A percentile compares a stretch with the other conserved stretches of the same genome.
These are phyloP conservation scores for Nicotiana attenuata DNA, from an alignment of 257 asterid genomes.

Conservation along the genomic window DNA sequence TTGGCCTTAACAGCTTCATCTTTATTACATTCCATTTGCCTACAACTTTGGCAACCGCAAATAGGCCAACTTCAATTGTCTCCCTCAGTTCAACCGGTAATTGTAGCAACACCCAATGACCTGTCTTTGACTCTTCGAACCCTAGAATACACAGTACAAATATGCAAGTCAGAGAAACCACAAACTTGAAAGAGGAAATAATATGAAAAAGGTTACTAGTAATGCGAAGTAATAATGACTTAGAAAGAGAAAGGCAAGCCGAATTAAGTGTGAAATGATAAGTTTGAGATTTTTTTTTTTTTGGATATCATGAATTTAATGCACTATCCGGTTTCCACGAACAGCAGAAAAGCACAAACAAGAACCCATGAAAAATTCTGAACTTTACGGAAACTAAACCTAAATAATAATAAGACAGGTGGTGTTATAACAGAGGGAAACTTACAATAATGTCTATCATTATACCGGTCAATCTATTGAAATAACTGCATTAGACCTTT, in stretches of 20 bases:
- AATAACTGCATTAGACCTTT: not conserved
- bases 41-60: not conserved
- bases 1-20: conserved; percentile 58
- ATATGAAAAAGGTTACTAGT: not conserved
- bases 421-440: not conserved
- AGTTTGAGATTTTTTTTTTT: not conserved
- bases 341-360: not conserved
- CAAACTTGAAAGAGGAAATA: not conserved
- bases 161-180: not conserved
- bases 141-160: conserved; percentile 5
- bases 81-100: not conserved
- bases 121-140: not conserved
- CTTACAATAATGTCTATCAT: not conserved
- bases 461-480: not conserved
- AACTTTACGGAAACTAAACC: not conserved
- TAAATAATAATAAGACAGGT: not conserved
- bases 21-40: conserved; percentile 57
- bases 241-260: not conserved
- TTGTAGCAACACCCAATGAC: not conserved
- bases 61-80: not conserved
- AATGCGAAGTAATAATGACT: not conserved
- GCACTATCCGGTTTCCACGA: not conserved
- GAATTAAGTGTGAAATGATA: not conserved
- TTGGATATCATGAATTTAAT: not conserved
- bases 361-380: not conserved